These are phyloP conservation scores for Nemania bipapillata DNA, from an alignment of 2,329 filamentous ascomycete genomes.

Conservation along the genomic window DNA sequence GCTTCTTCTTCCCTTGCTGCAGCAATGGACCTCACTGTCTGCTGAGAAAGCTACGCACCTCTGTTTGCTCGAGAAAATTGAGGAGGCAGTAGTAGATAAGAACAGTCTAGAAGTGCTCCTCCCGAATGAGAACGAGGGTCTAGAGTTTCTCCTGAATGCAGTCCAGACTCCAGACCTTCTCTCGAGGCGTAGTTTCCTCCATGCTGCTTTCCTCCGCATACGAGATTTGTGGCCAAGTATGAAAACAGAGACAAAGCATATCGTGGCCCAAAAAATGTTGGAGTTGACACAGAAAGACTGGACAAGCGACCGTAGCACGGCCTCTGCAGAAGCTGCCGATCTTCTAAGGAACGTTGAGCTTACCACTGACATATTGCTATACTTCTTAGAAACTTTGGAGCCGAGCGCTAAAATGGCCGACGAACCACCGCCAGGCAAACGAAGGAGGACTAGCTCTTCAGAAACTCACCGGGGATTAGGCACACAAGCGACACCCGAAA, in stretches of 20 bases:
- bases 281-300: constrained; percentile 65
- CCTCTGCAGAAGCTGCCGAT: constrained; percentile 72
- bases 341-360: constrained; percentile 78
- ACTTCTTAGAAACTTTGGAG: constrained; percentile 79
- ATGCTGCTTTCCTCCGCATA: constrained; percentile 74
- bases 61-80: constrained; percentile 60
- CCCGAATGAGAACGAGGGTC: constrained; percentile 63
- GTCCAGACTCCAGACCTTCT: constrained; percentile 57
- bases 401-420: constrained; percentile 77
- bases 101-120: constrained; percentile 64
- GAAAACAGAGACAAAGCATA: constrained; percentile 70
- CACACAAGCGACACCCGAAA: constrained; percentile 70
- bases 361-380: constrained; percentile 75
- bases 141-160: constrained; percentile 63
- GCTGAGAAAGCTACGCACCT: constrained; percentile 62
- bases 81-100: constrained; percentile 56
- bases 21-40: constrained; percentile 71
- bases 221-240: constrained; percentile 77
- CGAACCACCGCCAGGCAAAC: constrained; percentile 78
- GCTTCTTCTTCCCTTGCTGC: constrained; percentile 78
- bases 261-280: constrained; percentile 71
- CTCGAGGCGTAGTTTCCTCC: constrained; percentile 66
- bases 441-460: constrained; percentile 79
- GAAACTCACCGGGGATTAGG: constrained; percentile 71
- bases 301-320: constrained; percentile 54